phyloP scores from a whole-genome alignment of 371 early-diverging fungal species.

The Rhizomucor miehei region DNA sequence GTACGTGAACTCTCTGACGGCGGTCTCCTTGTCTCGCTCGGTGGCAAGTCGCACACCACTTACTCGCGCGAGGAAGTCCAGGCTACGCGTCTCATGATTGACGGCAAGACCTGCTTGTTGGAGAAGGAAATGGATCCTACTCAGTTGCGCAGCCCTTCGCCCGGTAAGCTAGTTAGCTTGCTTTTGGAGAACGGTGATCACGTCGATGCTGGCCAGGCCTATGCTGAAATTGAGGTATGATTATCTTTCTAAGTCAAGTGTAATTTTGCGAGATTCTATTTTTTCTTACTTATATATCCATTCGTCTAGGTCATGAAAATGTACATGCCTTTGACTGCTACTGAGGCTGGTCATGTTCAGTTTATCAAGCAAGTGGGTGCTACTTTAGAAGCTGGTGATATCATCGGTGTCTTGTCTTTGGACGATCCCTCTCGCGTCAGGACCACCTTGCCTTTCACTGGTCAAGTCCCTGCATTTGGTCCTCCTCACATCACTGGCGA shows the following conservation, averaged over 20 bases:
- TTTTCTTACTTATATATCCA: constrained; percentile 9
- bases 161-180: constrained; percentile 96
- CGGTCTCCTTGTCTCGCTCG: constrained; percentile 88
- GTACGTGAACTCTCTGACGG: constrained; percentile 88
- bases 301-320: constrained; percentile 99
- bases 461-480: constrained; percentile 79
- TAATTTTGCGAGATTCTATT: not conserved
- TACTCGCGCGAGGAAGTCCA: constrained; percentile 91
- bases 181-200: constrained; percentile 91
- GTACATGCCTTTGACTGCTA: constrained; percentile 94
- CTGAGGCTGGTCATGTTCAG: constrained; percentile 89
- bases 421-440: constrained; percentile 94
- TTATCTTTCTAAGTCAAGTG: not conserved
- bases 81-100: constrained; percentile 85
- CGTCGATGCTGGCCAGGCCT: constrained; percentile 86
- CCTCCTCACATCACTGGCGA: constrained; percentile 73
- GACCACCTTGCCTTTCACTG: constrained; percentile 86
- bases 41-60: constrained; percentile 86
- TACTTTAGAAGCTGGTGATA: constrained; percentile 86
- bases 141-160: constrained; percentile 90
- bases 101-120: constrained; percentile 88
- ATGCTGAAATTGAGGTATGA: constrained; percentile 93
- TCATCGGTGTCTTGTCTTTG: constrained; percentile 87
- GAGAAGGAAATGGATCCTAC: constrained; percentile 97
- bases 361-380: constrained; percentile 90